Evolutionary conservation across 1,139 yeast genomes (phyloP), one percentile per base, ranked within the genome.

Genomic region (Nakaseomyces nivariensis): DNA sequence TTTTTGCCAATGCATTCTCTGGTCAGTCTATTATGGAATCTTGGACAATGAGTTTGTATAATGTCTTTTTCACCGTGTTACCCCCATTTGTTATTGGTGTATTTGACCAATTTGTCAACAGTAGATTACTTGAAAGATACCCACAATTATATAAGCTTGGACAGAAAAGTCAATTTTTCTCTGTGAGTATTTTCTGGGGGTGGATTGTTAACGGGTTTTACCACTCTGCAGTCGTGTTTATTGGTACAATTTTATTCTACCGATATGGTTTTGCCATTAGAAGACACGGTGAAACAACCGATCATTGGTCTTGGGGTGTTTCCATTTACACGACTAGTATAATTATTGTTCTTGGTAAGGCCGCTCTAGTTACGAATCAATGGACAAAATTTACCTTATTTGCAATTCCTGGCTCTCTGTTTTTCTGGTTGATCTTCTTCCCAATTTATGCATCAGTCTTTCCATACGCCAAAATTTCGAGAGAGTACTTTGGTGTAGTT

Each of bases 31-130:
- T 94, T 58, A 87, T 85, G 63, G 99, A 94, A 67, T 90, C 97
- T 0, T 94, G 99, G 99, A 88, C 97, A 0, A 80, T 94, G 63
- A 92, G 98, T 0, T 85, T 87, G 57, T 94, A 92, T 72, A 94
- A 94, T 62, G 96, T 94, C n/a, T 76, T 94, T 51, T 92, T 92
- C 69, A 88, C 98, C 0, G 97, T 87, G 27, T 72, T 88, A 46
- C 98, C 99, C 4, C 98, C 99, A 1, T 87, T 94, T 67, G 95
- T 90, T 6, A 74, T 94, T 58, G 99, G 99, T 52, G 88, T 94
- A 3, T 90, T 92, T 71, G 99, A 94, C 67, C 98, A 94, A 67
- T 94, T 88, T 72, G 89, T 94, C 44, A 83, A 88, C 56, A 96
- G 97, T 26, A 75, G 96, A 56, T 74, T 90, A 60, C 73, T 94